Evolutionary conservation across 2,329 filamentous ascomycete species (phyloP).

Genomic region (Plectosphaerella plurivora): DNA sequence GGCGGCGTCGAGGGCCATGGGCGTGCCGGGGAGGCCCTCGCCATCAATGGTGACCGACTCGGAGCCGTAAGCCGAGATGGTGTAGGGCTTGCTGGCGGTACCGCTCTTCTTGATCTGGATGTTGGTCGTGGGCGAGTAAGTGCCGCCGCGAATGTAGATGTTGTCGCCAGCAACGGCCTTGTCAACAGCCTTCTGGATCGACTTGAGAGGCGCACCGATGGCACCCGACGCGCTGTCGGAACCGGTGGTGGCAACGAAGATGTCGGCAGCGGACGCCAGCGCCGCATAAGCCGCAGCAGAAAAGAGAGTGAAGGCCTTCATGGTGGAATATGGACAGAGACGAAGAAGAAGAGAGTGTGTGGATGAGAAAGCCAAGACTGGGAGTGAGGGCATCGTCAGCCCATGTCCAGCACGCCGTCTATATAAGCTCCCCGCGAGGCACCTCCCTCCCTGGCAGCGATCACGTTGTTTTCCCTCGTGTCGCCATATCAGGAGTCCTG

Average conservation of each 20-base stretch:
- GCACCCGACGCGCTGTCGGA: slow-evolving; percentile 31
- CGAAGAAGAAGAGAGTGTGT: not conserved
- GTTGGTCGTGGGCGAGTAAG: slow-evolving; percentile 38
- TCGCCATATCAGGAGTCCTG: no score
- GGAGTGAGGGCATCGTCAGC: no score
- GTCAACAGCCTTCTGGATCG: slow-evolving; percentile 41
- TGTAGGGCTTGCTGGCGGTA: slow-evolving; percentile 31
- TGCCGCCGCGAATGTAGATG: slow-evolving; percentile 25
- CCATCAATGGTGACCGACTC: slow-evolving; percentile 43
- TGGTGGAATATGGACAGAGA: not conserved
- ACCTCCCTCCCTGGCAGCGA: no score
- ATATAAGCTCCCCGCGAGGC: not conserved
- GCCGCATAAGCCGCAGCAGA: not conserved
- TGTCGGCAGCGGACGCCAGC: slow-evolving; percentile 21
- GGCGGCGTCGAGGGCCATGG: slow-evolving; percentile 31
- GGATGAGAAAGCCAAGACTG: not conserved
- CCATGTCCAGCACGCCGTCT: not conserved
- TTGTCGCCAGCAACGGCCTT: slow-evolving; percentile 39
- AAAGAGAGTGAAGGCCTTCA: slow-evolving; percentile 2
- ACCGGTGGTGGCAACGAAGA: slow-evolving; percentile 41
- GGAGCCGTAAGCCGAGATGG: slow-evolving; percentile 32
- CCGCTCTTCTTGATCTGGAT: slow-evolving; percentile 42
- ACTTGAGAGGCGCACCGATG: slow-evolving; percentile 33
- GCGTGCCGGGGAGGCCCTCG: slow-evolving; percentile 33
- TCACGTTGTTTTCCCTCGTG: no score